These are phyloP conservation scores for Neurospora sp. DNA, from an alignment of 495 filamentous ascomycete species.

Conservation along the genomic window DNA sequence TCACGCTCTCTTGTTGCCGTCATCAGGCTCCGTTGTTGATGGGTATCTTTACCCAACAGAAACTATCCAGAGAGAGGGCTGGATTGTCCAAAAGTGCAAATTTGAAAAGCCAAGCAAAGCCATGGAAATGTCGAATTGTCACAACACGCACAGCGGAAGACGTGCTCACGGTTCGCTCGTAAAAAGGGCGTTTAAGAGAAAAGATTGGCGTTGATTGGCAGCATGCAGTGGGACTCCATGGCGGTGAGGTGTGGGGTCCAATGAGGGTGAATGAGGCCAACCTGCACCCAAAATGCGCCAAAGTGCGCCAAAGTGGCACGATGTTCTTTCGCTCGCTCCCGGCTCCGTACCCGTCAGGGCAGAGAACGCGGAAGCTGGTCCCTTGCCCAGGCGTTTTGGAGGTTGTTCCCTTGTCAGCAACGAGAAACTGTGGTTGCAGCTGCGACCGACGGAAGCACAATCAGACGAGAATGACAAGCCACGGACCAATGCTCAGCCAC, in stretches of 20 bases:
- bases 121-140: neutral
- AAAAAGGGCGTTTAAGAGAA: neutral
- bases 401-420: neutral
- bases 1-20: neutral
- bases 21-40: neutral
- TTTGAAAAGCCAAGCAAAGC: neutral
- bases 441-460: neutral
- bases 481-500: slow-evolving; percentile 13
- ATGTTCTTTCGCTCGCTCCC: neutral
- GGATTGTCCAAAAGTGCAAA: neutral
- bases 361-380: no score
- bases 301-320: neutral
- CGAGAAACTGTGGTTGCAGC: neutral
- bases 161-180: neutral
- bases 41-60: neutral
- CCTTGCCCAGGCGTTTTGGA: neutral
- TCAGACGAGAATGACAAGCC: slow-evolving; percentile 27
- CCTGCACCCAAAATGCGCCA: neutral
- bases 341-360: neutral
- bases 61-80: neutral
- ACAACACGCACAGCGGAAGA: neutral
- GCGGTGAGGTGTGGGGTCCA: neutral
- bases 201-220: neutral
- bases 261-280: neutral
- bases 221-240: neutral